A percentile compares a stretch with the other conserved stretches of the same genome.
Evolutionary conservation across 2,329 filamentous ascomycete species (phyloP).

Genomic region (Hymenotorrendiella dingleyae): DNA sequence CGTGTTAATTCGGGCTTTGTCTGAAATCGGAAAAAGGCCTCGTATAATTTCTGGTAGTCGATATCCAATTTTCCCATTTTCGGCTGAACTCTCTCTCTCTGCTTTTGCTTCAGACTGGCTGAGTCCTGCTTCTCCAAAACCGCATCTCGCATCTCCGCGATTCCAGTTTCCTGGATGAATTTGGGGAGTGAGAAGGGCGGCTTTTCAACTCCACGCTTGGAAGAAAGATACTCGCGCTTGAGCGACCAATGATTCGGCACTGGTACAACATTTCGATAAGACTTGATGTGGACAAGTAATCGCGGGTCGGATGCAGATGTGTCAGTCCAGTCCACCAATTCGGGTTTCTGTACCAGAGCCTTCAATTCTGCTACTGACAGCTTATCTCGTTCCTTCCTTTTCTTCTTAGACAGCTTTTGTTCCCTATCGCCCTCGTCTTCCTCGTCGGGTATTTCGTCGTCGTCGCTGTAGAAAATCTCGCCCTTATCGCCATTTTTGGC

Average conservation of each 20-base stretch:
- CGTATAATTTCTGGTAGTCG: constrained; percentile 96
- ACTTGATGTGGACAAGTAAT: constrained; percentile 89
- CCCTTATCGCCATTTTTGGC: constrained; percentile 69
- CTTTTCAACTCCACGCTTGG: constrained; percentile 95
- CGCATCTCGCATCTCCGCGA: constrained; percentile 95
- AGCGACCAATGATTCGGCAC: constrained; percentile 92
- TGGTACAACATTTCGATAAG: constrained; percentile 89
- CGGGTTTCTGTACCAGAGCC: constrained; percentile 81
- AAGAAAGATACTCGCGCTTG: constrained; percentile 95
- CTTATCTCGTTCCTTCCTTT: constrained; percentile 85
- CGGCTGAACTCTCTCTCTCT: constrained; percentile 85
- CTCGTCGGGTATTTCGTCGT: constrained; percentile 81
- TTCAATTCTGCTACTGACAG: constrained; percentile 94
- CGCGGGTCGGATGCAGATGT: constrained; percentile 84
- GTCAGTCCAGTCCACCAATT: constrained; percentile 97
- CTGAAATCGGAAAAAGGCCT: constrained; percentile 97
- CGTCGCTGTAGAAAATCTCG: constrained; percentile 75
- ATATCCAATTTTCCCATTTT: constrained; percentile 98
- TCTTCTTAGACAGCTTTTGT: constrained; percentile 85
- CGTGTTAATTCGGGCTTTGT: constrained; percentile 90
- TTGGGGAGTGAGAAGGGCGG: constrained; percentile 86
- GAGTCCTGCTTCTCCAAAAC: constrained; percentile 93
- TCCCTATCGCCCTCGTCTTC: constrained; percentile 62
- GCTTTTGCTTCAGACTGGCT: constrained; percentile 87
- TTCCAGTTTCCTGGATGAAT: constrained; percentile 96